These are phyloP conservation scores for Trichoderma sp. DNA, from an alignment of 2,329 filamentous ascomycete genomes.

Conservation along the genomic window DNA sequence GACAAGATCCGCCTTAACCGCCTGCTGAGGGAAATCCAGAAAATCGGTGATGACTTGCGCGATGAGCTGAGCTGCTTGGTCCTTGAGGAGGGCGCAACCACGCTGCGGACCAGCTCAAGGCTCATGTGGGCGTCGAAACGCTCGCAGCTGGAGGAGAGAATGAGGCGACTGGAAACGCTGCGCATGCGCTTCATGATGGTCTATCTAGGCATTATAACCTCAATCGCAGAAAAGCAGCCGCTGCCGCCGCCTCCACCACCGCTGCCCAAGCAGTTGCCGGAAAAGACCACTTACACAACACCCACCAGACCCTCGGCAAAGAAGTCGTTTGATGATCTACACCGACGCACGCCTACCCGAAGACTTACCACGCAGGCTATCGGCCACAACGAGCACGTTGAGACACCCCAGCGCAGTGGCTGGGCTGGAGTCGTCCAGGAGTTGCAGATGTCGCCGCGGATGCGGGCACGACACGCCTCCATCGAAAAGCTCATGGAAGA, in stretches of 20 bases:
- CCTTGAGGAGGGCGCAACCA: slow-evolving; percentile 41
- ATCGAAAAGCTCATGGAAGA: slow-evolving; percentile 56
- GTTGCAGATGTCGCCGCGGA: slow-evolving; percentile 57
- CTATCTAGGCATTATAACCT: slow-evolving; percentile 58
- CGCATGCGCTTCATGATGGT: slow-evolving; percentile 64
- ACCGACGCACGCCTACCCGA: slow-evolving; percentile 48
- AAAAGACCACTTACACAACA: slow-evolving; percentile 34
- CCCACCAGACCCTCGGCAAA: slow-evolving; percentile 37
- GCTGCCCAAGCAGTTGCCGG: slow-evolving; percentile 34
- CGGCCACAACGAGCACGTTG: slow-evolving; percentile 49
- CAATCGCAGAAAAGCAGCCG: slow-evolving; percentile 35
- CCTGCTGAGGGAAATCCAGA: slow-evolving; percentile 61
- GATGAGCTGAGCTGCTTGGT: slow-evolving; percentile 56
- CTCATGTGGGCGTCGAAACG: slow-evolving; percentile 58
- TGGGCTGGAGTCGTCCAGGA: slow-evolving; percentile 65
- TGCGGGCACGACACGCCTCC: slow-evolving; percentile 61
- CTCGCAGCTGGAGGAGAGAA: slow-evolving; percentile 52
- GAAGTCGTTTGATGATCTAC: slow-evolving; percentile 44
- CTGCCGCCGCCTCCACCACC: slow-evolving; percentile 28
- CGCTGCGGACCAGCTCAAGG: slow-evolving; percentile 47
- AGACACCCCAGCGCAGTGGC: slow-evolving; percentile 48
- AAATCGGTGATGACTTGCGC: slow-evolving; percentile 57
- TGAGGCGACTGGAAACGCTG: slow-evolving; percentile 58
- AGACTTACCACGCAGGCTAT: slow-evolving; percentile 54
- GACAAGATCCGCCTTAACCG: slow-evolving; percentile 59